Evolutionary conservation across 257 asterid genomes (phyloP).

Genomic region (Solanum pinnatisectum): DNA sequence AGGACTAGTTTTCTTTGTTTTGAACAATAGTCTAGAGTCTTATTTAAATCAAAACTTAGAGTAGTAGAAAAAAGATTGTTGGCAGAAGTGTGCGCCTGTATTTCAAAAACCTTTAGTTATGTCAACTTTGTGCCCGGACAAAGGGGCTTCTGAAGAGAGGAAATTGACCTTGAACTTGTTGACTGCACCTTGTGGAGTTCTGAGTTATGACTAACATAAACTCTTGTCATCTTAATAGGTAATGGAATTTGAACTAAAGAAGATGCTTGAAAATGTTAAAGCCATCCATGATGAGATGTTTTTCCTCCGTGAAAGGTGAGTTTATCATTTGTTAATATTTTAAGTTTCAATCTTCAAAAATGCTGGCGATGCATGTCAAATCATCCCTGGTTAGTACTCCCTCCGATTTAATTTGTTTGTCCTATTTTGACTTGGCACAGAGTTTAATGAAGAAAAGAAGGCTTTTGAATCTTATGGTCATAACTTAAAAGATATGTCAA

Average conservation of each 20-base stretch:
- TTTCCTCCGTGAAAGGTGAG: conserved; percentile 72
- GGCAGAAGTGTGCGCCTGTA: neutral
- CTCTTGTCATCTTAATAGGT: conserved; percentile 18
- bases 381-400: neutral
- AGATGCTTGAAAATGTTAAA: conserved; percentile 53
- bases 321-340: neutral
- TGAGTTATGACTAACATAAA: neutral
- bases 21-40: neutral
- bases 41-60: too few species aligned
- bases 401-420: neutral
- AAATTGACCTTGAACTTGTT: neutral
- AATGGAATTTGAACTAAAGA: conserved; percentile 77
- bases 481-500: neutral
- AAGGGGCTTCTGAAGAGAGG: neutral
- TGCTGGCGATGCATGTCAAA: neutral
- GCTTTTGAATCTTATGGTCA: neutral
- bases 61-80: neutral
- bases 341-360: neutral
- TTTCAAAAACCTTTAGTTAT: neutral
- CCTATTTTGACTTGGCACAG: neutral
- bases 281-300: conserved; percentile 79
- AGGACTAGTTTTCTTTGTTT: neutral
- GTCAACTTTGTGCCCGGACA: neutral
- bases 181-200: neutral
- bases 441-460: neutral